phyloP scores from a whole-genome alignment of 1,284 basidiomycete species.

The Moesziomyces sp. region DNA sequence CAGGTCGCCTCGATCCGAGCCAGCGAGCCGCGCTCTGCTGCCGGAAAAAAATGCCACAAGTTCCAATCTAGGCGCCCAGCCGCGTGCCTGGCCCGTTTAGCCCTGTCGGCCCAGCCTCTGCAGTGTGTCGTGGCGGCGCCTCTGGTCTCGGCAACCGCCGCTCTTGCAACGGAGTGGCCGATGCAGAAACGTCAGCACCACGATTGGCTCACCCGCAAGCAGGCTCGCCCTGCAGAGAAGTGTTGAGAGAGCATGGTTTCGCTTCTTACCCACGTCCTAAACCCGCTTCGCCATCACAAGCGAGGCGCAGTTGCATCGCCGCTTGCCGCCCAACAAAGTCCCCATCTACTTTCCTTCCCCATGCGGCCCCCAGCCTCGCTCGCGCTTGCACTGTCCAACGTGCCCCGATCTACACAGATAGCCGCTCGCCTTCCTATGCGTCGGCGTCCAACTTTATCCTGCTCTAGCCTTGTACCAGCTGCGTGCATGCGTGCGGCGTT shows the following conservation, averaged over 20 bases:
- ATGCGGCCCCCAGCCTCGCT: neutral
- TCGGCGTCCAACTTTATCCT: neutral
- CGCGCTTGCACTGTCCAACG: neutral
- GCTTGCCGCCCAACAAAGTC: neutral
- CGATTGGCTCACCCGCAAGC: too few relatives aligned
- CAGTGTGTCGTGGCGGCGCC: neutral
- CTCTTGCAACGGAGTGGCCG: neutral
- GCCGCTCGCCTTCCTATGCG: too few relatives aligned
- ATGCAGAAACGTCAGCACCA: neutral
- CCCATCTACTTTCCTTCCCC: neutral
- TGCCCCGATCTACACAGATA: neutral
- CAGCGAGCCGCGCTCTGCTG: neutral
- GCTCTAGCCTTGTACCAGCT: neutral
- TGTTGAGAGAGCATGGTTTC: constrained; percentile 5
- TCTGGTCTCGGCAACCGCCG: neutral
- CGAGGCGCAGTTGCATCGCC: neutral
- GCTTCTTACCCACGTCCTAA: constrained; percentile 17
- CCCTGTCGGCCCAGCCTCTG: neutral
- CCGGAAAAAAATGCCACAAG: neutral
- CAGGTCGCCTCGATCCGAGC: too few relatives aligned
- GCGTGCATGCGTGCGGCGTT: neutral
- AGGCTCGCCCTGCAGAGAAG: neutral
- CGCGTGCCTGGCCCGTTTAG: neutral
- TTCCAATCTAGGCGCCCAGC: neutral
- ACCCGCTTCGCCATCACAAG: neutral